Conservation (phyloP, 2,329 filamentous ascomycete species). For the Paraphoma chrysanthemicola region DNA sequence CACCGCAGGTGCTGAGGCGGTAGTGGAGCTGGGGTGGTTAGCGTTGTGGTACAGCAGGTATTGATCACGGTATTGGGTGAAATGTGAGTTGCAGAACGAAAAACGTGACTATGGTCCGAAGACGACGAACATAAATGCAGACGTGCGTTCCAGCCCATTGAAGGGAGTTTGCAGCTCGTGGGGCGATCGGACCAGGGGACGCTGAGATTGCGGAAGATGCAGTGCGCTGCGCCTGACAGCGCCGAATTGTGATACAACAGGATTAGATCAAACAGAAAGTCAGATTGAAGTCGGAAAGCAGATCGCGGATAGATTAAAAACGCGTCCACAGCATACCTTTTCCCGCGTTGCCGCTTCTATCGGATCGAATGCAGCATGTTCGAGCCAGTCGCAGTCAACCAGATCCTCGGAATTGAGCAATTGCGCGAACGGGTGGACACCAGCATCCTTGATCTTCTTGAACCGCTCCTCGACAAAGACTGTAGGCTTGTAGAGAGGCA, state of each 20-base stretch:
- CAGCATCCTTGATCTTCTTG: slow-evolving; percentile 55
- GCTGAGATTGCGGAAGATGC: slow-evolving; percentile 18
- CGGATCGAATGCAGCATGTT: slow-evolving; percentile 65
- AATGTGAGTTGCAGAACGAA: background rate
- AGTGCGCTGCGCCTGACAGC: slow-evolving; percentile 14
- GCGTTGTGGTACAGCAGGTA: background rate
- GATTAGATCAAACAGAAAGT: slow-evolving; percentile 1
- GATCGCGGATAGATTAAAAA: slow-evolving; percentile 3
- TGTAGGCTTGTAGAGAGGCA: slow-evolving; percentile 30
- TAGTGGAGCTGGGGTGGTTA: slow-evolving; percentile 69
- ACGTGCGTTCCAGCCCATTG: background rate
- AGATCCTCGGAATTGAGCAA: slow-evolving; percentile 72
- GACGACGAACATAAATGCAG: too few species aligned
- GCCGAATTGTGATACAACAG: slow-evolving; percentile 20
- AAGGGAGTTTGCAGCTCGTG: background rate
- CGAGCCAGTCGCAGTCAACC: slow-evolving; percentile 66
- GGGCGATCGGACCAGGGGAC: slow-evolving; percentile 7
- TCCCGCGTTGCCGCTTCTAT: slow-evolving; percentile 64
- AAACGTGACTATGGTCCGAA: too few species aligned
- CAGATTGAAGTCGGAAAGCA: background rate
- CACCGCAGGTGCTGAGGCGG: slow-evolving; percentile 75
- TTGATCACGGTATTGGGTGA: background rate
- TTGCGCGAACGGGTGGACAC: slow-evolving; percentile 74
- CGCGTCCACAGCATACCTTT: slow-evolving; percentile 58
- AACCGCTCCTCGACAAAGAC: slow-evolving; percentile 34